phyloP scores from a whole-genome alignment of 2,329 filamentous ascomycete genomes.

The Sporothrix mexicana region DNA sequence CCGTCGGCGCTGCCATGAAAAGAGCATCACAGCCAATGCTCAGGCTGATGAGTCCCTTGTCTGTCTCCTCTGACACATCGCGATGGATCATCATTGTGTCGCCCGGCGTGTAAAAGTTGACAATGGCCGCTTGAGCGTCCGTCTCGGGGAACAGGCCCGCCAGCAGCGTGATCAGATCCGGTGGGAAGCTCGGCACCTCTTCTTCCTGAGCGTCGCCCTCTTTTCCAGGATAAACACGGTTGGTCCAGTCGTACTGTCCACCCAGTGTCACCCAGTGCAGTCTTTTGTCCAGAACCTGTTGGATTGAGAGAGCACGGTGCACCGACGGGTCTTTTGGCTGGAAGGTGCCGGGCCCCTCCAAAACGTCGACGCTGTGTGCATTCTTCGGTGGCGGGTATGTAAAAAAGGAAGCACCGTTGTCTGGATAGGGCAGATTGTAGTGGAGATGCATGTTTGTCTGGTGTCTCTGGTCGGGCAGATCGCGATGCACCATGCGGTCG shows the following conservation, averaged over 20 bases:
- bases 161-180: slow-evolving; percentile 72
- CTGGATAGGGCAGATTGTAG: slow-evolving; percentile 45
- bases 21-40: slow-evolving; percentile 89
- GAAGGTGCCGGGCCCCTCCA: slow-evolving; percentile 60
- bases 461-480: slow-evolving; percentile 73
- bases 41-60: slow-evolving; percentile 79
- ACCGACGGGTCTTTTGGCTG: slow-evolving; percentile 71
- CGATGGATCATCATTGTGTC: slow-evolving; percentile 93
- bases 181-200: slow-evolving; percentile 63
- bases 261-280: slow-evolving; percentile 94
- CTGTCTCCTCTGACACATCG: slow-evolving; percentile 86
- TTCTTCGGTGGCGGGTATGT: slow-evolving; percentile 50
- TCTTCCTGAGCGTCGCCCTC: slow-evolving; percentile 46
- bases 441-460: slow-evolving; percentile 74
- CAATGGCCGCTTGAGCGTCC: slow-evolving; percentile 83
- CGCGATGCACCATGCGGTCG: slow-evolving; percentile 67
- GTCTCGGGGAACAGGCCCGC: slow-evolving; percentile 76
- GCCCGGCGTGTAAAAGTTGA: slow-evolving; percentile 89
- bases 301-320: slow-evolving; percentile 75
- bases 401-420: slow-evolving; percentile 58
- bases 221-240: slow-evolving; percentile 73
- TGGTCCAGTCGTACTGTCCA: slow-evolving; percentile 96
- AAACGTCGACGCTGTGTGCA: slow-evolving; percentile 58
- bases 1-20: slow-evolving; percentile 77
- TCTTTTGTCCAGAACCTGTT: slow-evolving; percentile 75